These are phyloP conservation scores for Gamsiella multidivaricata DNA, from an alignment of 192 early-diverging fungal genomes.

Conservation along the genomic window DNA sequence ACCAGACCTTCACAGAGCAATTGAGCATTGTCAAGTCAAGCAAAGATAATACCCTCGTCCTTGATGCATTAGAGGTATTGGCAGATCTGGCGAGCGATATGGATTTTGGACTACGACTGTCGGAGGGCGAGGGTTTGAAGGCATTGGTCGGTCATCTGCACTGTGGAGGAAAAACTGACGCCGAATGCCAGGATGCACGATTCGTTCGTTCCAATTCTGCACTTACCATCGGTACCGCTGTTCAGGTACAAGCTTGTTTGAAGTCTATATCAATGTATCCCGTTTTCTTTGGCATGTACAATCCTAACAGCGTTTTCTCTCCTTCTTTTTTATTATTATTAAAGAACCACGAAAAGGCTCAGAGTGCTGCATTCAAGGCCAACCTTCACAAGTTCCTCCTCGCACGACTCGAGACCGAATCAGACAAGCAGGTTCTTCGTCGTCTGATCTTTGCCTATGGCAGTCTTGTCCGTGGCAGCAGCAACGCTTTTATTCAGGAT, in stretches of 20 bases:
- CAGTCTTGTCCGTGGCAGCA: constrained; percentile 32
- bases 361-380: constrained; percentile 26
- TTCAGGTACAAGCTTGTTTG: constrained; percentile 58
- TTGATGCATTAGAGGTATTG: constrained; percentile 60
- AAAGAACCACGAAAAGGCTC: constrained; percentile 44
- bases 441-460: constrained; percentile 38
- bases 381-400: constrained; percentile 38
- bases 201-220: constrained; percentile 58
- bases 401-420: constrained; percentile 21
- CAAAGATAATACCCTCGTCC: constrained; percentile 12
- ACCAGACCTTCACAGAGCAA: constrained; percentile 48
- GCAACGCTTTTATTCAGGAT: constrained; percentile 19
- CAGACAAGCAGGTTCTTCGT: constrained; percentile 19
- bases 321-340: neutral
- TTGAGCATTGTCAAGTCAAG: constrained; percentile 34
- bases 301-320: neutral
- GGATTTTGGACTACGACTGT: constrained; percentile 65
- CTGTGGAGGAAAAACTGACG: constrained; percentile 10
- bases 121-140: constrained; percentile 43
- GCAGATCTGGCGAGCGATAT: constrained; percentile 67
- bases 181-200: constrained; percentile 15
- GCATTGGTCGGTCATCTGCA: constrained; percentile 53
- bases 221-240: constrained; percentile 60
- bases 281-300: too few species aligned
- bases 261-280: too few species aligned